Conservation (phyloP, 2,329 filamentous ascomycete genomes). For the Metarhizium humberi region DNA sequence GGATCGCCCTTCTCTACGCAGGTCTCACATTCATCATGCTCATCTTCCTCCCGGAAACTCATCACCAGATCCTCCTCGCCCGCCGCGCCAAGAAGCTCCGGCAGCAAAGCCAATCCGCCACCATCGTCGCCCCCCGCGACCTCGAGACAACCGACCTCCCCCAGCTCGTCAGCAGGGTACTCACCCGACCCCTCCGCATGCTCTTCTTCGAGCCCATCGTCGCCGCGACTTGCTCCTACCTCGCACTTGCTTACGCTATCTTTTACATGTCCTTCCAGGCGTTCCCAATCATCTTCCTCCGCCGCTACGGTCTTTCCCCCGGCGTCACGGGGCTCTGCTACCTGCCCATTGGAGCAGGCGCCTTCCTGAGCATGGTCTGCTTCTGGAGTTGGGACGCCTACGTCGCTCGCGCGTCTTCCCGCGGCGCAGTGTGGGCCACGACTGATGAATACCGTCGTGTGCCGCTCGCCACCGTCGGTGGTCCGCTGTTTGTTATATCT, state of each 20-base stretch:
- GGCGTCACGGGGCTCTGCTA: conserved; percentile 60
- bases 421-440: conserved; percentile 45
- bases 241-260: conserved; percentile 59
- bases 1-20: conserved; percentile 61
- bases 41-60: conserved; percentile 57
- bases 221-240: conserved; percentile 57
- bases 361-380: conserved; percentile 45
- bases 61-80: conserved; percentile 47
- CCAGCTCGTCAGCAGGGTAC: conserved; percentile 57
- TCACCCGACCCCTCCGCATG: conserved; percentile 67
- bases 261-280: conserved; percentile 69
- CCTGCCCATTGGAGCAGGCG: conserved; percentile 58
- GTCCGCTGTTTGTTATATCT: conserved; percentile 49
- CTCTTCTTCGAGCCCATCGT: conserved; percentile 64
- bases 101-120: conserved; percentile 38
- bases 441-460: conserved; percentile 60
- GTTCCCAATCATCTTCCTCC: conserved; percentile 60
- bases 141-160: conserved; percentile 47
- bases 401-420: conserved; percentile 40
- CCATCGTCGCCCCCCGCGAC: conserved; percentile 52
- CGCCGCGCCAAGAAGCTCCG: conserved; percentile 48
- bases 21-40: conserved; percentile 50
- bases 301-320: conserved; percentile 52
- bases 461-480: conserved; percentile 61
- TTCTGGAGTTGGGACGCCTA: conserved; percentile 58